A percentile compares a stretch with the other conserved stretches of the same genome.
Evolutionary conservation across 805 yeast genomes (phyloP).

Genomic region (Geotrichum ghanense): DNA sequence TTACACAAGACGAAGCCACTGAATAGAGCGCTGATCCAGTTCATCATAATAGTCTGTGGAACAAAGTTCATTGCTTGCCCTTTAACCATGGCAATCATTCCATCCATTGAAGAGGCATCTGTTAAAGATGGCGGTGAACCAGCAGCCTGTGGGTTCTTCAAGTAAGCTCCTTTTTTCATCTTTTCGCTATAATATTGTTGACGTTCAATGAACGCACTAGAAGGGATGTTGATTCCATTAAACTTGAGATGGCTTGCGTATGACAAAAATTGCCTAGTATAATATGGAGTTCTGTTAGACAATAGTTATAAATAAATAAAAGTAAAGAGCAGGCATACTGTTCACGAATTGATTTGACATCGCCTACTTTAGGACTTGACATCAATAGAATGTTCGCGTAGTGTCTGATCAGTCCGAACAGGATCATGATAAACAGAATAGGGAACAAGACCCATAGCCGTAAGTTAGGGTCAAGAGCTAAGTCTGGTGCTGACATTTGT

Average conservation of each 20-base stretch:
- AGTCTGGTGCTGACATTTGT: constrained; percentile 29
- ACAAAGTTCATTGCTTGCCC: constrained; percentile 72
- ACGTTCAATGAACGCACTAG: constrained; percentile 41
- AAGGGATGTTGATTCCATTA: constrained; percentile 42
- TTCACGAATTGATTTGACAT: constrained; percentile 43
- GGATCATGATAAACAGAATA: constrained; percentile 77
- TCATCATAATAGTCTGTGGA: constrained; percentile 91
- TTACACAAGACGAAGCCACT: constrained; percentile 56
- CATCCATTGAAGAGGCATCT: constrained; percentile 63
- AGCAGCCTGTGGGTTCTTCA: constrained; percentile 37
- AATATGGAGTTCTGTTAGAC: constrained; percentile 10
- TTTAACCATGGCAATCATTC: constrained; percentile 65
- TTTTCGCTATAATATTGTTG: constrained; percentile 36
- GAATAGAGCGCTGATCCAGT: constrained; percentile 90
- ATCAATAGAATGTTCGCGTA: constrained; percentile 51
- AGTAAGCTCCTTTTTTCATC: constrained; percentile 42
- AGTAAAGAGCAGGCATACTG: constrained; percentile 27
- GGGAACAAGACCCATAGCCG: constrained; percentile 89
- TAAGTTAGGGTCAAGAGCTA: constrained; percentile 67
- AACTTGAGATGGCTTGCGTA: constrained; percentile 47
- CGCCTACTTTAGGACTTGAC: constrained; percentile 44
- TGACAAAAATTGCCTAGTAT: constrained; percentile 39
- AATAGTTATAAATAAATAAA: constrained; percentile 5
- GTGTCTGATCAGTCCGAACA: constrained; percentile 71
- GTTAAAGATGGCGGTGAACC: constrained; percentile 45